Evolutionary conservation across 2,329 filamentous ascomycete species (phyloP).

Genomic region (Nemania abortiva): DNA sequence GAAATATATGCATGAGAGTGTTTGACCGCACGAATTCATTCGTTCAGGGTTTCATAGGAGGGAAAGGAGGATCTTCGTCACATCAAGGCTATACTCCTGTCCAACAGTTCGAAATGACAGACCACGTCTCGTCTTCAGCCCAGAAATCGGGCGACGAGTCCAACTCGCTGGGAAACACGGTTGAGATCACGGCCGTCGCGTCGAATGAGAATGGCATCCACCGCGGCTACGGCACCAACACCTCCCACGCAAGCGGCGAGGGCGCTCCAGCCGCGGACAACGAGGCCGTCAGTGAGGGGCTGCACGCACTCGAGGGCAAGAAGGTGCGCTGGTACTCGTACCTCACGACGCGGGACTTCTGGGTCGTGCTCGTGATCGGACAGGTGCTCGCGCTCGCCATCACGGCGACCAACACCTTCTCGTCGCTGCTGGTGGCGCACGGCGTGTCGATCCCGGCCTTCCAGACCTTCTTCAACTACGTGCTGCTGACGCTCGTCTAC

Average conservation of each 20-base stretch:
- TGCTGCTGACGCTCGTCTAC: conserved; percentile 85
- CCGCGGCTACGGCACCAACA: conserved; percentile 24
- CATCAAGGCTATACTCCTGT: conserved; percentile 40
- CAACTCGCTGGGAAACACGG: conserved; percentile 44
- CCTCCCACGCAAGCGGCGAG: conserved; percentile 7
- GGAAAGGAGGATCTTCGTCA: conserved; percentile 19
- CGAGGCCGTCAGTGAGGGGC: conserved; percentile 62
- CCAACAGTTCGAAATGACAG: conserved; percentile 49
- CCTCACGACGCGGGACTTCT: conserved; percentile 87
- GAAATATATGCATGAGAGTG: conserved; percentile 38
- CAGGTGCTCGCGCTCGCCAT: conserved; percentile 91
- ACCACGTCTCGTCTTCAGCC: conserved; percentile 35
- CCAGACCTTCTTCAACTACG: conserved; percentile 96
- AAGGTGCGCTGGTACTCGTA: conserved; percentile 76
- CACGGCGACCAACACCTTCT: conserved; percentile 92
- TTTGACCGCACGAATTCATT: conserved; percentile 27
- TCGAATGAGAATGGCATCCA: conserved; percentile 37
- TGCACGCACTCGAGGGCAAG: conserved; percentile 67
- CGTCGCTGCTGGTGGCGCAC: conserved; percentile 73
- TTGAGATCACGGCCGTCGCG: conserved; percentile 44
- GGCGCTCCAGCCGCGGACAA: conserved; percentile 43
- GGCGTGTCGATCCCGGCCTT: conserved; percentile 91
- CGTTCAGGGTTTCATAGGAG: conserved; percentile 30
- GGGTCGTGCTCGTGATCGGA: conserved; percentile 82
- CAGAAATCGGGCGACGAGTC: conserved; percentile 43